A percentile compares a stretch with the other conserved stretches of the same genome.
Conservation (phyloP, 345 rosid genomes). For the Salix viminalis region DNA sequence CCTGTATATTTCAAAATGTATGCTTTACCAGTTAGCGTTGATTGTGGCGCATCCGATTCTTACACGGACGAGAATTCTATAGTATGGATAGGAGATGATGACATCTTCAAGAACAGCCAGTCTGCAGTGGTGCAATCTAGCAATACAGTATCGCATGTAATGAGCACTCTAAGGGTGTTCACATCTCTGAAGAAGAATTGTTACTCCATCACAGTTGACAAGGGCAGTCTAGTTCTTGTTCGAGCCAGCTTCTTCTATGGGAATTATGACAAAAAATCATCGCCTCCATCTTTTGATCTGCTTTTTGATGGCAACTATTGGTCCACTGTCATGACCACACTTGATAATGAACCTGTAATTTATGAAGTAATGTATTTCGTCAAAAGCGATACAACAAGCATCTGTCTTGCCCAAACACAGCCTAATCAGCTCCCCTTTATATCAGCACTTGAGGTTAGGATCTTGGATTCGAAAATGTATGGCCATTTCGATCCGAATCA, state of each 20-base stretch:
- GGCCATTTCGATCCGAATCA: not conserved
- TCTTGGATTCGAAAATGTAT: slow-evolving; percentile 19
- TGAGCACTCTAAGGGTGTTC: slow-evolving; percentile 27
- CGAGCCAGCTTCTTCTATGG: slow-evolving; percentile 28
- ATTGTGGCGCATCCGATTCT: slow-evolving; percentile 6
- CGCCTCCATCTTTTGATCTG: slow-evolving; percentile 28
- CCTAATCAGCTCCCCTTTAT: slow-evolving; percentile 31
- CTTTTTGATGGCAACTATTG: slow-evolving; percentile 25
- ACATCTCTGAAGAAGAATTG: slow-evolving; percentile 26
- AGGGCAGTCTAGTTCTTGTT: slow-evolving; percentile 9
- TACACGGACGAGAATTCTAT: slow-evolving; percentile 9
- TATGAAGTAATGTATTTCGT: slow-evolving; percentile 15
- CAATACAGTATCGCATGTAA: not conserved
- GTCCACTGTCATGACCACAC: slow-evolving; percentile 15
- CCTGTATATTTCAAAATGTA: not conserved
- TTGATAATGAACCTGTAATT: not conserved
- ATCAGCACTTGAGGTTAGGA: slow-evolving; percentile 23
- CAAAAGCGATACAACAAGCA: slow-evolving; percentile 8
- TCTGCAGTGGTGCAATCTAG: not conserved
- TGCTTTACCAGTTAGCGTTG: slow-evolving; percentile 11
- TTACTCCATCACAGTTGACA: not conserved
- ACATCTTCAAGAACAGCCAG: not conserved
- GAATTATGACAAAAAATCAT: slow-evolving; percentile 18
- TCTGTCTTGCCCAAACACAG: slow-evolving; percentile 27
- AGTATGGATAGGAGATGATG: slow-evolving; percentile 20